phyloP scores from a whole-genome alignment of 805 yeast species.

The Wickerhamomyces alni region DNA sequence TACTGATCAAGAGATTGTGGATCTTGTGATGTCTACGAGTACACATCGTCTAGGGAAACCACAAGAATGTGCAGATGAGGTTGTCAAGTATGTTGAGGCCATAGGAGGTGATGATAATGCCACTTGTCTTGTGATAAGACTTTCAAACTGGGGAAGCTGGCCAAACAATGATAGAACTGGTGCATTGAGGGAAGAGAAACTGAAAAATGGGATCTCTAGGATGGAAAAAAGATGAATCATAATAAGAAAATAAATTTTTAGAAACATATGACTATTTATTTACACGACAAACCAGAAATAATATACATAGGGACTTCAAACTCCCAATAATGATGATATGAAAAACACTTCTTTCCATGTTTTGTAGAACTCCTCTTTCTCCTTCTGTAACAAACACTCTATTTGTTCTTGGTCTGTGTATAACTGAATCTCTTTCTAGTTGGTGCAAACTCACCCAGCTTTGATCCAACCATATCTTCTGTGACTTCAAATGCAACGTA shows the following conservation, averaged over 20 bases:
- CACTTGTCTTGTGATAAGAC: constrained; percentile 76
- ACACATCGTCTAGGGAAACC: constrained; percentile 77
- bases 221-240: constrained; percentile 18
- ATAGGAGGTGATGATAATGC: constrained; percentile 95
- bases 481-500: constrained; percentile 81
- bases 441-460: constrained; percentile 91
- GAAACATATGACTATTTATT: neutral
- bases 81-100: constrained; percentile 75
- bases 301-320: neutral
- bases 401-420: constrained; percentile 65
- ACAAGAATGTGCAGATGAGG: constrained; percentile 79
- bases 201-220: constrained; percentile 35
- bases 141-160: constrained; percentile 95
- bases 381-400: neutral
- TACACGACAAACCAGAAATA: neutral
- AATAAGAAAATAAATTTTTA: neutral
- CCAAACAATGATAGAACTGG: constrained; percentile 82
- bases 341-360: too few species aligned
- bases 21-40: constrained; percentile 66
- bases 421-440: constrained; percentile 86
- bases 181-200: constrained; percentile 63
- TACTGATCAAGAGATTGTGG: constrained; percentile 88
- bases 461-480: constrained; percentile 96
- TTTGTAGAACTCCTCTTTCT: too few species aligned
- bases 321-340: neutral